Evolutionary conservation across 2,329 filamentous ascomycete genomes (phyloP).

Genomic region (Grosmannia serpens): DNA sequence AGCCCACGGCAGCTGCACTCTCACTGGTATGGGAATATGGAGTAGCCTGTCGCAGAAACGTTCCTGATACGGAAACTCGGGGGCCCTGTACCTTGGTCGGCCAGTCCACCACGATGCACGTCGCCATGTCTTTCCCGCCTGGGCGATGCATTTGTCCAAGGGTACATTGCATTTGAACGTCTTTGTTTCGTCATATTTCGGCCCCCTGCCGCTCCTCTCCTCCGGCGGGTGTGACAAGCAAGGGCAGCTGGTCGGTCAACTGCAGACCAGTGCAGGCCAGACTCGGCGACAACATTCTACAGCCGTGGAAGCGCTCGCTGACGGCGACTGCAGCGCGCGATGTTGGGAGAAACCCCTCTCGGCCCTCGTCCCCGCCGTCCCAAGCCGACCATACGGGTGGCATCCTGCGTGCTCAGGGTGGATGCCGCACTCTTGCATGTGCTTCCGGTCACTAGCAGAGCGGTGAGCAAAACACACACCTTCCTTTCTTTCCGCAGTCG

Average conservation of each 20-base stretch:
- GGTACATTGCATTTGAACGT: not conserved
- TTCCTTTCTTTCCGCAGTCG: not conserved
- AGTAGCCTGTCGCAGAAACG: not conserved
- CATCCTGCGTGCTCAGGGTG: slow-evolving; percentile 7
- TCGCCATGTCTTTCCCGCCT: not conserved
- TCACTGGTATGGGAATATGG: not conserved
- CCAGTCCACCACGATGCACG: not conserved
- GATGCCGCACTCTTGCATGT: slow-evolving; percentile 1
- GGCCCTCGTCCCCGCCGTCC: slow-evolving; percentile 6
- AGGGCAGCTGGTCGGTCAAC: not conserved
- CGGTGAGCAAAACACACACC: slow-evolving; percentile 6
- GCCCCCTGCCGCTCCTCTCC: not conserved
- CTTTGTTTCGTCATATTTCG: not conserved
- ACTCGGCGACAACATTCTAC: not conserved
- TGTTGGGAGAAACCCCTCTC: not conserved
- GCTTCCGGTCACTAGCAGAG: slow-evolving; percentile 3
- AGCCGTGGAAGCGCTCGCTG: not conserved
- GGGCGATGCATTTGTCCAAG: not conserved
- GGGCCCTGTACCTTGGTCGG: not conserved
- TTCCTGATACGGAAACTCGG: not conserved
- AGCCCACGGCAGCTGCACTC: not conserved
- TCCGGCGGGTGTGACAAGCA: not conserved
- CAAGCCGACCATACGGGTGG: slow-evolving; percentile 11
- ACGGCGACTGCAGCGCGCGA: not conserved
- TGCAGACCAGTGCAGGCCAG: too few species aligned